phyloP scores from a whole-genome alignment of 108 stramenopile species.

The Parmales sp. region DNA sequence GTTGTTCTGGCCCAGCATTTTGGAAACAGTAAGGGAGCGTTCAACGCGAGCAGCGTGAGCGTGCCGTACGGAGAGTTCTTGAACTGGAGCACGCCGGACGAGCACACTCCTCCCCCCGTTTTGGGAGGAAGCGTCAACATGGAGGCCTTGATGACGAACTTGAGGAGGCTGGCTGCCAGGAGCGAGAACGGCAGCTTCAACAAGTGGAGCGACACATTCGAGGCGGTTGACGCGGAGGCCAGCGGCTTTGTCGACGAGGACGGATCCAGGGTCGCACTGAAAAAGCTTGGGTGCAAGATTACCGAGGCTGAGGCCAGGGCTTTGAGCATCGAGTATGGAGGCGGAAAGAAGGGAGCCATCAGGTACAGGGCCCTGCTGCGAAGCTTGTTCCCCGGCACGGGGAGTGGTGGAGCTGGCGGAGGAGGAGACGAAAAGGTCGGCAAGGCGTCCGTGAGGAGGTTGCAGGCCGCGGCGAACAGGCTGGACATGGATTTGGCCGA shows the following conservation, averaged over 20 bases:
- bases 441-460: conserved; percentile 1
- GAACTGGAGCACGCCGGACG: conserved; percentile 4
- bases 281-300: conserved; percentile 1
- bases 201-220: conserved; percentile 10
- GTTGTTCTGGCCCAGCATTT: conserved; percentile 1
- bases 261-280: neutral
- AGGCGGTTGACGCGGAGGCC: neutral
- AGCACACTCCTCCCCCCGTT: neutral
- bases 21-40: neutral
- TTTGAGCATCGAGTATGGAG: neutral
- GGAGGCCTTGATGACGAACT: neutral
- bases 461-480: conserved; percentile 9
- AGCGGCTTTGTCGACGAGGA: neutral
- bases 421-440: neutral
- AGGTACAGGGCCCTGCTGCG: neutral
- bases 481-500: conserved; percentile 1
- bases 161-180: conserved; percentile 9
- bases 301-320: conserved; percentile 9
- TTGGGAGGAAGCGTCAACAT: conserved; percentile 7
- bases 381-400: neutral
- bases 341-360: conserved; percentile 8
- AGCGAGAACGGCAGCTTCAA: conserved; percentile 8
- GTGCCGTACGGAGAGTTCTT: conserved; percentile 10
- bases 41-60: neutral
- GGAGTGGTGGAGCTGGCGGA: too few relatives aligned